Evolutionary conservation across 306 rosid genomes (phyloP), one percentile per base, ranked within the genome.

Genomic region (Acacia acuminata): DNA sequence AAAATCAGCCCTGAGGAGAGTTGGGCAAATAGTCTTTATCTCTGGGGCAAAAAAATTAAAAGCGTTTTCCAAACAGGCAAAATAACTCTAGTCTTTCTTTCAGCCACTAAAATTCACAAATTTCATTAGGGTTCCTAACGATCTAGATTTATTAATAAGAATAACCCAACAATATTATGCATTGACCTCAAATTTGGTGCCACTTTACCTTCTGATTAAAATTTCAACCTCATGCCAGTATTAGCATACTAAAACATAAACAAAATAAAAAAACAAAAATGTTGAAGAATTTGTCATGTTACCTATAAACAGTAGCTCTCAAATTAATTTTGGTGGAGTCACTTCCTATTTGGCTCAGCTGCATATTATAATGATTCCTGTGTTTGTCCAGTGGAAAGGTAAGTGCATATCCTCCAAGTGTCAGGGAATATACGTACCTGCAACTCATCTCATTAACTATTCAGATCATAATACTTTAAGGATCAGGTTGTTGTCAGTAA

Each of bases 401-500:
- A 66, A 96, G 90, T 3, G 93, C 99, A 88, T 93, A 90, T 86
- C 99, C 98, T 60, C 89, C 94, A 75, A 93, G 85, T 56, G 96
- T 93, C 68, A 96, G 94, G 82, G 92, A 79, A 85, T 91, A 84
- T 42, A 92, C 71, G 79, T 93, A 93, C 83, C 98, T 95, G 89
- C 71, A 73, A 82, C 77, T 67, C 67, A 77, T 80, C 27, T 27
- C 24, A 68, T 71, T 56, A 66, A 75, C 81, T 69, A 72, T 68
- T 48, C 67, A 61, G 47, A 63, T 22, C 65, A 58, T 22, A 27
- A 50, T 27, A 72, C 73, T 7, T 60, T 43, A 44, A 47, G 77
- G 44, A 80, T 53, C 40, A 72, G 27, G 17, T 70, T 15, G 36
- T 75, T 58, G 40, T 17, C 19, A 77, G 73, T 27, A 75, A 71